Evolutionary conservation across 805 yeast genomes (phyloP), one percentile per base, ranked within the genome.

Genomic region (Candida ponderosae): DNA sequence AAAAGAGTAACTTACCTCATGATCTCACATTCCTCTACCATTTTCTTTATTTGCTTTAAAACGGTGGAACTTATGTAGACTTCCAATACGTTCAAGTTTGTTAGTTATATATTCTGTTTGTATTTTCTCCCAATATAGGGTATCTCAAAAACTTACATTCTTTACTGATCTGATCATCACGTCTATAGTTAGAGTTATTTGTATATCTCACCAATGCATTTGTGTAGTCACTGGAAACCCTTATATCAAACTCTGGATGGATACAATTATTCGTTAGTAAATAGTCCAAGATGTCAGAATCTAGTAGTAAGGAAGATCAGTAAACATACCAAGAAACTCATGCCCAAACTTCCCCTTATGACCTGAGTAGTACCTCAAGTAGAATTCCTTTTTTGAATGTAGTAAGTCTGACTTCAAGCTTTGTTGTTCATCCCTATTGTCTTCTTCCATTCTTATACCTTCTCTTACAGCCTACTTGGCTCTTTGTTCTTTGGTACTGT

Each of bases 181-280:
- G 57, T 40, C 72, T 53, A 40, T 69, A 68, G 40, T 66, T 65
- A 4, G 73, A 64, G 40, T 65, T 67, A 40, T 68, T 68, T n/a
- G 69, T 68, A 42, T 68, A 68, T 33, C 68, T 50, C 24, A 62
- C 42, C 6, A 46, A 37, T 3, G 61, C 68, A 29, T 46, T 46
- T 4, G 45, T 42, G 11, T 62, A 62, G 32, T 56, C 59, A 3
- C 44, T 55, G 18, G 40, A 42, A 13, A 47, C 40, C 28, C 49
- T 45, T n/a, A 64, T 38, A 36, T 60, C 65, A 36, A 65, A 61
- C 37, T 64, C 66, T 53, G 19, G 8, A 21, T 16, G 30, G 36
- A 32, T 29, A 18, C 27, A 5, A 1, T 5, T n/a, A n/a, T n/a
- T n/a, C n/a, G n/a, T n/a, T n/a, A n/a, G n/a, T n/a, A n/a, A n/a